Percentiles rank a stretch among this genome's conserved stretches.
These are phyloP conservation scores for Emericellopsis terricola DNA, from an alignment of 495 filamentous ascomycete species.

Conservation along the genomic window DNA sequence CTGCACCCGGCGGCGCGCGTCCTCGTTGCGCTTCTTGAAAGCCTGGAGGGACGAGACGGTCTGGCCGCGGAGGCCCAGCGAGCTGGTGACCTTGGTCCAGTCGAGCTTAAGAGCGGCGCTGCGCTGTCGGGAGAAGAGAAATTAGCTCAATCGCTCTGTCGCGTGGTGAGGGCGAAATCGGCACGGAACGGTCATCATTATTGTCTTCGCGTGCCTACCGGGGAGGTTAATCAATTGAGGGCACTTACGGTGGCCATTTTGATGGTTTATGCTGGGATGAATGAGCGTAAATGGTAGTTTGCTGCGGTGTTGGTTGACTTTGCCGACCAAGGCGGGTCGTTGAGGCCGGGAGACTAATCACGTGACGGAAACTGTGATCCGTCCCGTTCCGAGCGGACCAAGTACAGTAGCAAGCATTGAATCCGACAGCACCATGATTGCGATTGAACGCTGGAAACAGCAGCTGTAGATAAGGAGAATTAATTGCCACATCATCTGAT, in stretches of 20 bases:
- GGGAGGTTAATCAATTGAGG: conserved; percentile 1
- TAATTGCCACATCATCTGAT: no score
- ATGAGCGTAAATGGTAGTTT: not conserved
- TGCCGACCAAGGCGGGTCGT: conserved; percentile 2
- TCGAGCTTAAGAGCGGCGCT: conserved; percentile 98
- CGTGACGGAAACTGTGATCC: not conserved
- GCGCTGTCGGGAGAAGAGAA: conserved; percentile 42
- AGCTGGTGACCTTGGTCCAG: conserved; percentile 80
- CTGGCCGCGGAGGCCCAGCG: conserved; percentile 88
- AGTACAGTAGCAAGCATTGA: no score
- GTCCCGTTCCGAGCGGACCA: no score
- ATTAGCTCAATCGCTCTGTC: conserved; percentile 31
- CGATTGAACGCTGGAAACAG: no score
- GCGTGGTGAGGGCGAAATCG: no score
- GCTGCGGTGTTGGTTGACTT: conserved; percentile 1
- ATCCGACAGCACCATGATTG: no score
- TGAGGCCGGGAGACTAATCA: not conserved
- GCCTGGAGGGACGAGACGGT: conserved; percentile 75
- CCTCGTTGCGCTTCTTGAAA: conserved; percentile 99
- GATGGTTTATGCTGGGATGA: not conserved
- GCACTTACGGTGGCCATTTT: conserved; percentile 1
- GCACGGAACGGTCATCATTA: not conserved
- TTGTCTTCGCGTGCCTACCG: not conserved
- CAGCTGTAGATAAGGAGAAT: no score
- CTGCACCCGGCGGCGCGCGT: conserved; percentile 82